Conservation (phyloP, 2,329 filamentous ascomycete species). For the Colletotrichum musicola region DNA sequence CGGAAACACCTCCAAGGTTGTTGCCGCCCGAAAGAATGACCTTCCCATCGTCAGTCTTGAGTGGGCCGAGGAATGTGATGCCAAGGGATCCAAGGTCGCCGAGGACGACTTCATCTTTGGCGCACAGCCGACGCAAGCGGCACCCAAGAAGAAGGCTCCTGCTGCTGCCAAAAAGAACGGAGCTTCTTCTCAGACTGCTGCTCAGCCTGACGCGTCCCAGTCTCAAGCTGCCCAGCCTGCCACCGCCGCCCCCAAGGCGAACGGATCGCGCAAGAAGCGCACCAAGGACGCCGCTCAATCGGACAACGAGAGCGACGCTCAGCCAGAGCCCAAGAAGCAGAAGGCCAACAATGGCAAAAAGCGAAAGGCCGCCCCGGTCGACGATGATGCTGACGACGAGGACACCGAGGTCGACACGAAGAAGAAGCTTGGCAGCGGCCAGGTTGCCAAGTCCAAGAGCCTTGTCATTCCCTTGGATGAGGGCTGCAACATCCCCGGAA, state of each 20-base stretch:
- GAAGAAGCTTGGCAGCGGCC: constrained; percentile 55
- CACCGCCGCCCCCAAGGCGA: constrained; percentile 21
- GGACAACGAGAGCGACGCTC: constrained; percentile 42
- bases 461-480: constrained; percentile 65
- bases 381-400: constrained; percentile 42
- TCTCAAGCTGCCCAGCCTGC: too few relatives aligned
- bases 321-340: constrained; percentile 48
- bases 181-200: constrained; percentile 10
- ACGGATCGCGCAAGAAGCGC: constrained; percentile 36
- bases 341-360: constrained; percentile 42
- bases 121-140: constrained; percentile 3
- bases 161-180: constrained; percentile 18
- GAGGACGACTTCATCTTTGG: constrained; percentile 48
- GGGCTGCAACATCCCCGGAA: constrained; percentile 50
- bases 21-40: constrained; percentile 57
- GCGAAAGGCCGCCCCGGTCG: constrained; percentile 34
- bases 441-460: constrained; percentile 61
- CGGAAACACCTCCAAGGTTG: constrained; percentile 64
- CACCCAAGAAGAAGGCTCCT: constrained; percentile 7
- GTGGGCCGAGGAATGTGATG: constrained; percentile 72
- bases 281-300: constrained; percentile 40
- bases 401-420: constrained; percentile 11
- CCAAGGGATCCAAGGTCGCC: constrained; percentile 52
- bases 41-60: constrained; percentile 69
- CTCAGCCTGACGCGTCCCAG: constrained; percentile 14